Evolutionary conservation across 2,329 filamentous ascomycete species (phyloP), one percentile per base, ranked within the genome.

Genomic region (Fusarium sp.): DNA sequence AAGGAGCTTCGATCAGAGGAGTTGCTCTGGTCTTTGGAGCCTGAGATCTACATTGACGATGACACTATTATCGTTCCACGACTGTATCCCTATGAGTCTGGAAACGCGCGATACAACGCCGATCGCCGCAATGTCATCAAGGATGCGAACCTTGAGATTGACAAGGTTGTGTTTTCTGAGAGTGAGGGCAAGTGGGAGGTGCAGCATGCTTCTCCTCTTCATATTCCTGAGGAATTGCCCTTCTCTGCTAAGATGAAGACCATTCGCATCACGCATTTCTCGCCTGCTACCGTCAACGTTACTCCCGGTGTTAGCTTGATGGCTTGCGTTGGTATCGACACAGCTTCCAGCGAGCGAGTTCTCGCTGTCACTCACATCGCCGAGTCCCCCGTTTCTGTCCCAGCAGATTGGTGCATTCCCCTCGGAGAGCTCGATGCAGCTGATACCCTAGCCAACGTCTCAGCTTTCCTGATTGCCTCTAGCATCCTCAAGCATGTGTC

Each of bases 21-120:
- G 30, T 2, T 66, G 11, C 38, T 66, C n/a, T 66, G 63, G 63
- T 63, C 58, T 23, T n/a, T 28, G 8, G 63, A 66, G n/a, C 63
- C 58, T 6, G 63, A 66, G 35, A 25, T 66, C 21, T 52, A 52
- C 8, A 3, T 52, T 15, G 47, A 52, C 2, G n/a, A 52, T 5
- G 47, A 35, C 10, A 19, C 30, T 1, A 50, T 21, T 4, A 52
- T 52, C 30, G 1, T 66, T 38, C 33, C 33, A 23, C 28, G 47
- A 25, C n/a, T 52, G 2, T 35, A 52, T 25, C n/a, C 47, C 5
- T 52, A 52, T 0, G n/a, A 35, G 0, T 10, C 47, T 25, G 47
- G 47, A 32, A 52, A 52, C n/a, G 30, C 47, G 1, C 21, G 47
- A 5, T 52, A 52, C 30, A 52, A 52, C 11, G 30, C 30, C 0